Conservation (phyloP, 768 basidiomycete species). For the Leccinellum rugosiceps region DNA sequence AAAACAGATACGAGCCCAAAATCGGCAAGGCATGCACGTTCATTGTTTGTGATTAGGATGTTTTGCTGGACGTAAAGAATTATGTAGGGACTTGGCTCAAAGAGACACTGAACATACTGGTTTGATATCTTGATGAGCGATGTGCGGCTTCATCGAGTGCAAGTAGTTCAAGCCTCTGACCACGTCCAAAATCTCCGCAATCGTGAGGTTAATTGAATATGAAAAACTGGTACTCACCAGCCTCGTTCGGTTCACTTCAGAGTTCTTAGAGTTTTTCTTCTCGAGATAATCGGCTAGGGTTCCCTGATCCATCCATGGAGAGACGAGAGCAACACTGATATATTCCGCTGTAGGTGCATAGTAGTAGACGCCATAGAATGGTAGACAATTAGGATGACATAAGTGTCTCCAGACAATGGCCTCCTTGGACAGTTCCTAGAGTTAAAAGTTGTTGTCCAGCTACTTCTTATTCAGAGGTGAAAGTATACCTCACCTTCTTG, state of each 20-base stretch:
- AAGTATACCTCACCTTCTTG: conserved; percentile 14
- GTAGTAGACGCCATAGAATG: conserved; percentile 33
- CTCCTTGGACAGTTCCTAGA: conserved; percentile 29
- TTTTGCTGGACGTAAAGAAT: conserved; percentile 38
- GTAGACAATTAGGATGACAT: conserved; percentile 34
- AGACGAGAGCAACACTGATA: conserved; percentile 29
- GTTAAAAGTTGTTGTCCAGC: neutral
- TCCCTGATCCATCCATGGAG: conserved; percentile 39
- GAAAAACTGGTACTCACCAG: conserved; percentile 28
- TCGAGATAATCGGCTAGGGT: conserved; percentile 30
- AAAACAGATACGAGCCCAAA: conserved; percentile 39
- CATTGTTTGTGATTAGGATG: conserved; percentile 42
- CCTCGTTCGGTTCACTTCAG: conserved; percentile 19
- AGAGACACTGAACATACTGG: conserved; percentile 19
- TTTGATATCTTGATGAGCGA: conserved; percentile 34
- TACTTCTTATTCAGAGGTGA: neutral
- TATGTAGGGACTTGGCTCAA: neutral
- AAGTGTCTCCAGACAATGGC: conserved; percentile 35
- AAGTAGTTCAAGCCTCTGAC: conserved; percentile 41
- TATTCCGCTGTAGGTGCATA: conserved; percentile 5
- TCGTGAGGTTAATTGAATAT: neutral
- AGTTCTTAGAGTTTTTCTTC: conserved; percentile 11
- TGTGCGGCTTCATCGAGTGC: conserved; percentile 38
- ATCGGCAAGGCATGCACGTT: conserved; percentile 47
- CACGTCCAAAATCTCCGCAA: conserved; percentile 39